Conservation (phyloP, 1,139 yeast species). For the Kurtzmaniella quercitrusa region DNA sequence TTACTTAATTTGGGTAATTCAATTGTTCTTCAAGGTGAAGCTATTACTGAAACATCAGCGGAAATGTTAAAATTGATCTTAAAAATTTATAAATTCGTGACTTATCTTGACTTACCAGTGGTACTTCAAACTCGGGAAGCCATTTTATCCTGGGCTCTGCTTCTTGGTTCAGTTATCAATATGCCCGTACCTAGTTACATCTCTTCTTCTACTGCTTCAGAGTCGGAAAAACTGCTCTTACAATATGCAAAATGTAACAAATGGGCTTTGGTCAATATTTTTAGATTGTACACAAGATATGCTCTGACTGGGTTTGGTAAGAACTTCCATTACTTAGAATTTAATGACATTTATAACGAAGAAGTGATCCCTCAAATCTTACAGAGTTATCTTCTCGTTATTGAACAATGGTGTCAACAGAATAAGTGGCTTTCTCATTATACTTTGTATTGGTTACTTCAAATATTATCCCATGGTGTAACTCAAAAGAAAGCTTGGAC, state of each 20-base stretch:
- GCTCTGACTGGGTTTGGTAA: conserved; percentile 49
- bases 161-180: conserved; percentile 68
- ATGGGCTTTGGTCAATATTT: conserved; percentile 83
- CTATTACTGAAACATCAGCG: conserved; percentile 47
- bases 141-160: conserved; percentile 69
- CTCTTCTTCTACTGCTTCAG: conserved; percentile 19
- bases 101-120: conserved; percentile 73
- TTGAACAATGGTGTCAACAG: conserved; percentile 69
- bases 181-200: conserved; percentile 54
- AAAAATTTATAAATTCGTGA: conserved; percentile 78
- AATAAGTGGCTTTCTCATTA: conserved; percentile 68
- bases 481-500: conserved; percentile 68
- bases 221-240: conserved; percentile 32
- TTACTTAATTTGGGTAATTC: conserved; percentile 63
- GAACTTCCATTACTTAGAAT: conserved; percentile 49
- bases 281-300: conserved; percentile 71
- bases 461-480: conserved; percentile 68
- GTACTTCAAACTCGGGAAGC: conserved; percentile 58
- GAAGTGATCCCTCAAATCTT: conserved; percentile 74
- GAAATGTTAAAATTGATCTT: conserved; percentile 75
- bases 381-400: conserved; percentile 56
- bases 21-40: conserved; percentile 36
- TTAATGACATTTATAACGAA: conserved; percentile 41
- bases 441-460: conserved; percentile 61
- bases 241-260: conserved; percentile 69